Evolutionary conservation across 495 filamentous ascomycete genomes (phyloP), one percentile per base, ranked within the genome.

Genomic region (Articulospora tetracladia): DNA sequence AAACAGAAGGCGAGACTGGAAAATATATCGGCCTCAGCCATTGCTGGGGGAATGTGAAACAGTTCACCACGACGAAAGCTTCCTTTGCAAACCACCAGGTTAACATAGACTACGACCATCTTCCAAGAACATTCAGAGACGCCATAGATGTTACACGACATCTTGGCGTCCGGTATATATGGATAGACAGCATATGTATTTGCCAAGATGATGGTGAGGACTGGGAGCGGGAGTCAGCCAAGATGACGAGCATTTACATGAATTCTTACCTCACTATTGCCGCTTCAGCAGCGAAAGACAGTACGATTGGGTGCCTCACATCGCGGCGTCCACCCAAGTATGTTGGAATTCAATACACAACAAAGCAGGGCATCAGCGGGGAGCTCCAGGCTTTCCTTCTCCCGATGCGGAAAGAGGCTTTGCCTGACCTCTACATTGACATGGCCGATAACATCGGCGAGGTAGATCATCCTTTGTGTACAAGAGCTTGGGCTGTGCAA

Each of bases 131-230:
- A 10, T 70, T 70, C 44, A 49, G 46, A 34, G 59, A 70, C 23
- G 66, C 66, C 7, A 58, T 70, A 11, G 23, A 10, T 2, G 53
- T 71, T 11, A 53, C 58, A 8, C 36, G 47, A 23, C 23, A 20
- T n/a, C 58, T 70, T 1, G 59, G 52, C 0, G 36, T 62, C 17
- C 36, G 30, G 15, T 71, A 68, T 47, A n/a, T 70, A 34, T 71
- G 68, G 68, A 68, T 71, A 64, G 51, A 53, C 25, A 30, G 24
- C 13, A 17, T 30, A 28, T 53, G 51, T 34, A 53, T 53, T 22
- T 54, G 64, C 4, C 69, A 71, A 55, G 69, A 71, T 39, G 59
- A 65, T n/a, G 53, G 3, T 1, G 56, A 60, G 19, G 67, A 71
- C 44, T 69, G 68, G 65, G 41, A 46, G 52, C 39, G 44, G 30